Evolutionary conservation across 495 filamentous ascomycete species (phyloP).

Genomic region (Viridothelium virens): DNA sequence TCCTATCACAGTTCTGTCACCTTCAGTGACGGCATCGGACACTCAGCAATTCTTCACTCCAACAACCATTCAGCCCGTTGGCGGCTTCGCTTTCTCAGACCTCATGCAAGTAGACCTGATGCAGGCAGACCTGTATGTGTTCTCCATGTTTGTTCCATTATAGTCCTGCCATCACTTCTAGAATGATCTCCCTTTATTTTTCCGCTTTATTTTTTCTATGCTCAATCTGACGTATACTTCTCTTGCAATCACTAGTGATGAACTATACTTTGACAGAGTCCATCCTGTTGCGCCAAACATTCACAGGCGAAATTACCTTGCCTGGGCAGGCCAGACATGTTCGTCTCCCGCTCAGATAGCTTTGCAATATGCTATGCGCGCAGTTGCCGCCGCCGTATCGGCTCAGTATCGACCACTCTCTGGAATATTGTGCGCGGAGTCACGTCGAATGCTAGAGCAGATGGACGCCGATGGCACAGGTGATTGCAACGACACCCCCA

Average conservation of each 20-base stretch:
- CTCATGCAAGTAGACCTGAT: neutral
- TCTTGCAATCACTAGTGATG: neutral
- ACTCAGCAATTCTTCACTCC: neutral
- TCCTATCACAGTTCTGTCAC: neutral
- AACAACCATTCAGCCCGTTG: neutral
- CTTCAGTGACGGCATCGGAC: neutral
- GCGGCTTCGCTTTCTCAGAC: neutral
- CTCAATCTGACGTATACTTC: neutral
- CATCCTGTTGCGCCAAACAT: constrained; percentile 1
- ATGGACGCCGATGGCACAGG: neutral
- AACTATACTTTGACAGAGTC: neutral
- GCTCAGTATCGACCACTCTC: neutral
- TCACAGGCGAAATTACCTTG: neutral
- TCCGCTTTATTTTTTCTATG: neutral
- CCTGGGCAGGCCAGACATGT: neutral
- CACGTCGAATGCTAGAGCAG: neutral
- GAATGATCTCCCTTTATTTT: neutral
- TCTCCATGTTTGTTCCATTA: neutral
- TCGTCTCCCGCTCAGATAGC: neutral
- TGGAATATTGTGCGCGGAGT: neutral
- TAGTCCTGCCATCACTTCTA: neutral
- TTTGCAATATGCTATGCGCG: neutral
- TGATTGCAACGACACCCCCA: neutral
- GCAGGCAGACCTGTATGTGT: neutral
- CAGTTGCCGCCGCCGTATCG: neutral